Conservation (phyloP, 306 rosid genomes). For the Dryas octopetala region DNA sequence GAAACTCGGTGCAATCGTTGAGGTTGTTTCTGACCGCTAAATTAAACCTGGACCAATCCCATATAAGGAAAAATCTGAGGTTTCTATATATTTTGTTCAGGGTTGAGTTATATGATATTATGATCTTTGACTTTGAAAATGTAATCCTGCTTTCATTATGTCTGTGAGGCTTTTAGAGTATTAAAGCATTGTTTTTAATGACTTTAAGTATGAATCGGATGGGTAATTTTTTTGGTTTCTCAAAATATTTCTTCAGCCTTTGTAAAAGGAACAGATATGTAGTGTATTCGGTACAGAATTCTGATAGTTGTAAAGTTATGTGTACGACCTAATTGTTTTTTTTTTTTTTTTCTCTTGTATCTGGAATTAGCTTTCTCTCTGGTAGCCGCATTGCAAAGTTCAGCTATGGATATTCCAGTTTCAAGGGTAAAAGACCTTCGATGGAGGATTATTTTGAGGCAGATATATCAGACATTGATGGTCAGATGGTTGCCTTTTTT, state of each 20-base stretch:
- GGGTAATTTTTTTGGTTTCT: neutral
- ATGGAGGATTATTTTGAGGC: slow-evolving; percentile 95
- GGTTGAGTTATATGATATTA: neutral
- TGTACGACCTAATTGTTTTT: neutral
- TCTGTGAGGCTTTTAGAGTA: neutral
- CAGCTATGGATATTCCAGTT: slow-evolving; percentile 89
- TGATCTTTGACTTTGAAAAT: neutral
- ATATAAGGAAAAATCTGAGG: neutral
- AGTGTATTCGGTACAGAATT: neutral
- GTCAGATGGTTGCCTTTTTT: slow-evolving; percentile 82
- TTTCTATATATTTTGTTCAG: neutral
- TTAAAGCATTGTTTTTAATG: neutral
- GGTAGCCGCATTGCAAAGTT: slow-evolving; percentile 64
- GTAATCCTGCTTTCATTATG: neutral
- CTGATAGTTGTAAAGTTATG: neutral
- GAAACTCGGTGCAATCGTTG: neutral
- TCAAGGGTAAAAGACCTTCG: slow-evolving; percentile 87
- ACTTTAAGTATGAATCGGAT: neutral
- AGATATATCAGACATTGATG: slow-evolving; percentile 70
- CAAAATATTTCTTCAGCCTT: neutral
- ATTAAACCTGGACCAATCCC: neutral
- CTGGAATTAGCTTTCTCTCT: slow-evolving; percentile 48
- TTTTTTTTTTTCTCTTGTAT: neutral
- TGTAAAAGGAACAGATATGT: neutral
- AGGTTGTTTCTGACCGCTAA: neutral